These are phyloP conservation scores for Podaxis pistillaris DNA, from an alignment of 768 basidiomycete species.

Conservation along the genomic window DNA sequence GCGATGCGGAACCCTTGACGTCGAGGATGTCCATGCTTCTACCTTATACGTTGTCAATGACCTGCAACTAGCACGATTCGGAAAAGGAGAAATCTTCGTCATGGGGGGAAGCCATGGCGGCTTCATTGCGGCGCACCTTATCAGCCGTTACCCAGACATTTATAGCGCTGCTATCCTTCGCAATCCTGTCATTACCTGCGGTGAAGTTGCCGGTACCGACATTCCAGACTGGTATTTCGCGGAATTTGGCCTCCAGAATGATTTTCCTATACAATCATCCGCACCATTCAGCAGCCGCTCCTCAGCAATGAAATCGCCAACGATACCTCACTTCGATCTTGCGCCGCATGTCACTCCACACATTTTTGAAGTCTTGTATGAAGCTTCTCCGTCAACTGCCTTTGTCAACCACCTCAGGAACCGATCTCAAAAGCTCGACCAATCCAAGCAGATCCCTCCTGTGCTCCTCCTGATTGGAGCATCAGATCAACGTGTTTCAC, in stretches of 20 bases:
- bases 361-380: constrained; percentile 41
- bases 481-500: constrained; percentile 60
- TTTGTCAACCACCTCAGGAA: constrained; percentile 46
- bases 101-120: constrained; percentile 74
- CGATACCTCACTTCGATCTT: not conserved
- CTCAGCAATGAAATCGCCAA: constrained; percentile 8
- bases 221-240: constrained; percentile 70
- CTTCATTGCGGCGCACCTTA: constrained; percentile 58
- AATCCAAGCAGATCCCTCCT: constrained; percentile 26
- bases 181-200: constrained; percentile 68
- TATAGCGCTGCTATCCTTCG: constrained; percentile 63
- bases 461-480: constrained; percentile 62
- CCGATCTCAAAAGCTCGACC: not conserved
- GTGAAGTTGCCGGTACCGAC: constrained; percentile 55
- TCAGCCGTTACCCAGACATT: constrained; percentile 57
- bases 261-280: constrained; percentile 36
- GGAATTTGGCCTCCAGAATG: constrained; percentile 39
- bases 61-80: constrained; percentile 46
- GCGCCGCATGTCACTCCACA: constrained; percentile 43
- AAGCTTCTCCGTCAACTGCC: constrained; percentile 51
- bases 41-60: constrained; percentile 44
- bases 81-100: constrained; percentile 51
- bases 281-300: constrained; percentile 15
- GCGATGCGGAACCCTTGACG: constrained; percentile 61
- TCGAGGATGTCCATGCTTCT: constrained; percentile 60